Evolutionary conservation across 352 stramenopile species (phyloP), one percentile per base, ranked within the genome.

Genomic region (Pythium angustatum): DNA sequence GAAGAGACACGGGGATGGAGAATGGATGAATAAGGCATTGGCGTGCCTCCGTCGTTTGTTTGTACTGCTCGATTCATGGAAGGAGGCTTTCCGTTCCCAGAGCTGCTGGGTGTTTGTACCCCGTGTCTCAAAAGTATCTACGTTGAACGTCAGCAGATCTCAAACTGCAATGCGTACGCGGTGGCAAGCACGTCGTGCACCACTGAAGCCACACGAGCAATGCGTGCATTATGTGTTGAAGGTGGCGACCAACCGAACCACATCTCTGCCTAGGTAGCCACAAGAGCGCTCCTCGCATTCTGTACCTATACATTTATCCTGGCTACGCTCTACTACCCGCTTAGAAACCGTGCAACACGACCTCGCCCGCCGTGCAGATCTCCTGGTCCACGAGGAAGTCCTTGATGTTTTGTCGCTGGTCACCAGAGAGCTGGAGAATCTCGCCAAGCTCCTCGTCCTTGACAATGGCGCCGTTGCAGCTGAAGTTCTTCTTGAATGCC

Each of bases 401-500:
- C 74, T 98, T 97, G 41, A 99, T 98, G 85, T 99, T 99, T 49
- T 95, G 98, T 75, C 98, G 84, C 82, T 99, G 98, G 85, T 99
- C 98, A 58, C 98, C 98, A 51, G 94, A 98, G 34, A 99, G 86
- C 79, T 99, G 98, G 77, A 99, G 99, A 71, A 99, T 98, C 75
- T 99, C 97, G 54, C 96, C 91, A 31, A 96, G 78, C 68, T 99
- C 97, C 55, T 98, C 89, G 77, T 99, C 97, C 71, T 99, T 98
- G 53, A 98, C 96, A 38, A 99, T 96, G 57, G 96, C 96, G 58
- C 98, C 98, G 84, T 99, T 99, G 85, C 98, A 99, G 75, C 90
- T 98, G 75, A 99, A 99, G 81, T 99, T 99, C 87, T 99, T 99
- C 90, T 99, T 99, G 76, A 99, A 99, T 49, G 97, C 97, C 82